Evolutionary conservation across 2,329 filamentous ascomycete genomes (phyloP).

Genomic region (Colletotrichum caudatum): DNA sequence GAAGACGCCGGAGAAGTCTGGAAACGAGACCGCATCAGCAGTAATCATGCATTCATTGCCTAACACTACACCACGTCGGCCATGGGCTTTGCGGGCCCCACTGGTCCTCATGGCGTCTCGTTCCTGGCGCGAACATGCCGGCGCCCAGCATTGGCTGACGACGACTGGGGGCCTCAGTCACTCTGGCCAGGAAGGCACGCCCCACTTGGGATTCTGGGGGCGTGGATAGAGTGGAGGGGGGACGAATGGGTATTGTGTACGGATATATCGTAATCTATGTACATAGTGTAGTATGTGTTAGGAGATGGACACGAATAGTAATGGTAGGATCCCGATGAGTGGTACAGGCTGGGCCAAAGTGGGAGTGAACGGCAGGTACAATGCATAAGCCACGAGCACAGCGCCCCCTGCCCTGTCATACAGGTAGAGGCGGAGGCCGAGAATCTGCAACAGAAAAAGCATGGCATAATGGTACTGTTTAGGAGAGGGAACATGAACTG

Average conservation of each 20-base stretch:
- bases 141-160: slow-evolving; percentile 42
- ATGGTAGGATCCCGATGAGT: slow-evolving; percentile 2
- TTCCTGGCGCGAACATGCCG: slow-evolving; percentile 41
- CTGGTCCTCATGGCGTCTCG: slow-evolving; percentile 23
- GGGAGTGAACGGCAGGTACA: slow-evolving; percentile 37
- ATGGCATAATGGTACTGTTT: no score
- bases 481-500: not conserved
- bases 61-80: not conserved
- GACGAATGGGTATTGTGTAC: slow-evolving; percentile 3
- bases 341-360: slow-evolving; percentile 18
- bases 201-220: slow-evolving; percentile 30
- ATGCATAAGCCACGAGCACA: slow-evolving; percentile 25
- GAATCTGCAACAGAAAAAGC: not conserved
- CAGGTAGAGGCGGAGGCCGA: not conserved
- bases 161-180: slow-evolving; percentile 27
- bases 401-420: slow-evolving; percentile 7
- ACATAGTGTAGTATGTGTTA: no score
- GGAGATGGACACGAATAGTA: slow-evolving; percentile 13
- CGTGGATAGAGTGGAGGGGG: slow-evolving; percentile 30
- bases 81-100: slow-evolving; percentile 12
- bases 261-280: no score
- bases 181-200: slow-evolving; percentile 20
- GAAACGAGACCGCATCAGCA: slow-evolving; percentile 10
- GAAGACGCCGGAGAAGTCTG: slow-evolving; percentile 20
- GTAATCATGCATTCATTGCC: not conserved